phyloP scores from a whole-genome alignment of 176 grass and related monocot species.

The Rhynchospora breviuscula region DNA sequence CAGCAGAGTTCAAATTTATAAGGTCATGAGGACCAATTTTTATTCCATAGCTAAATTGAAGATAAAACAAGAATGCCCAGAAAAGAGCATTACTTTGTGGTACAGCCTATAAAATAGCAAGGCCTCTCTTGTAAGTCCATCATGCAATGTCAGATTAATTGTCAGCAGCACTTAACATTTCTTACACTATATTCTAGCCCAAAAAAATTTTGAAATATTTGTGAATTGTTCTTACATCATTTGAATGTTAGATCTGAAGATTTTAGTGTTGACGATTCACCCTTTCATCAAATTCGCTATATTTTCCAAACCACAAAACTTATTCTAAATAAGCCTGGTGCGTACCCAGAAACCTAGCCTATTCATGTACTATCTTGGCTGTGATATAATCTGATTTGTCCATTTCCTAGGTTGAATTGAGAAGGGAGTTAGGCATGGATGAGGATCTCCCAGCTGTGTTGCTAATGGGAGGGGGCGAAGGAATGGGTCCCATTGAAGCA shows the following conservation, averaged over 20 bases:
- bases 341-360: background rate
- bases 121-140: background rate
- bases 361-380: background rate
- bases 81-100: background rate
- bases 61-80: background rate
- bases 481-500: slow-evolving; percentile 98
- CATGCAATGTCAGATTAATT: background rate
- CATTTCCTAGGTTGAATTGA: slow-evolving; percentile 53
- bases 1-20: background rate
- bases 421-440: slow-evolving; percentile 89
- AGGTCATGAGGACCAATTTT: too few relatives aligned
- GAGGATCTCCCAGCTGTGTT: slow-evolving; percentile 78
- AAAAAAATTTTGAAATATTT: background rate
- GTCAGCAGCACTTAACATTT: background rate
- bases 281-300: background rate
- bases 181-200: background rate
- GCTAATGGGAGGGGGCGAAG: slow-evolving; percentile 97
- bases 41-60: background rate
- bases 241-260: background rate
- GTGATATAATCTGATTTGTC: background rate
- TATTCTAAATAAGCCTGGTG: background rate
- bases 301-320: background rate
- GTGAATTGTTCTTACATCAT: background rate
- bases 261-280: background rate
- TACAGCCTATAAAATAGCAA: background rate